Evolutionary conservation across 495 filamentous ascomycete genomes (phyloP).

Genomic region (Hypoxylon lenormandii): DNA sequence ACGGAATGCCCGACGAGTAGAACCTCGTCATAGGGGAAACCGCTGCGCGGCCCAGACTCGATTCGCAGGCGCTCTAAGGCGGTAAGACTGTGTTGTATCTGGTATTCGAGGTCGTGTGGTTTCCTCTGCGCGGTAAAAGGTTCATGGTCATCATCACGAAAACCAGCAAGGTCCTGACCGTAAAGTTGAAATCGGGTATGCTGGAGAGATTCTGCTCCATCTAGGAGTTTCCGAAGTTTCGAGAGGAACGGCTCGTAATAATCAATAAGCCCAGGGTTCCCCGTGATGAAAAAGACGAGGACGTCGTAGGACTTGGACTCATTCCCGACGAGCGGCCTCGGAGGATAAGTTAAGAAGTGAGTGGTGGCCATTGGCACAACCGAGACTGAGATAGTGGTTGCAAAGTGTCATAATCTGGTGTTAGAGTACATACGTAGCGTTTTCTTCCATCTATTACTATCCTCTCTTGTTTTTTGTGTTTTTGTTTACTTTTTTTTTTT

Average conservation of each 20-base stretch:
- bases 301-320: conserved; percentile 33
- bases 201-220: conserved; percentile 41
- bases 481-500: too few species aligned
- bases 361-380: conserved; percentile 12
- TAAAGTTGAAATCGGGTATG: conserved; percentile 66
- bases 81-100: conserved; percentile 65
- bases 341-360: conserved; percentile 38
- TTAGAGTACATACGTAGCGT: not conserved
- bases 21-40: conserved; percentile 62
- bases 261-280: conserved; percentile 85
- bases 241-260: conserved; percentile 81
- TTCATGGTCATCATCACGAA: conserved; percentile 64
- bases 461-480: too few species aligned
- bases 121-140: conserved; percentile 51
- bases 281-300: conserved; percentile 76
- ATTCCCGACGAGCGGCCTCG: conserved; percentile 17
- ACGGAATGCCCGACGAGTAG: conserved; percentile 88
- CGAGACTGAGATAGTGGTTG: not conserved
- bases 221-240: conserved; percentile 54
- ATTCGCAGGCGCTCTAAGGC: conserved; percentile 32
- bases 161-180: conserved; percentile 79
- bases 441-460: not conserved
- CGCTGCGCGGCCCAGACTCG: conserved; percentile 33
- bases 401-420: not conserved
- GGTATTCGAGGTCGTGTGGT: conserved; percentile 70